phyloP scores from a whole-genome alignment of 768 basidiomycete species.

The Boletus rubropictus region DNA sequence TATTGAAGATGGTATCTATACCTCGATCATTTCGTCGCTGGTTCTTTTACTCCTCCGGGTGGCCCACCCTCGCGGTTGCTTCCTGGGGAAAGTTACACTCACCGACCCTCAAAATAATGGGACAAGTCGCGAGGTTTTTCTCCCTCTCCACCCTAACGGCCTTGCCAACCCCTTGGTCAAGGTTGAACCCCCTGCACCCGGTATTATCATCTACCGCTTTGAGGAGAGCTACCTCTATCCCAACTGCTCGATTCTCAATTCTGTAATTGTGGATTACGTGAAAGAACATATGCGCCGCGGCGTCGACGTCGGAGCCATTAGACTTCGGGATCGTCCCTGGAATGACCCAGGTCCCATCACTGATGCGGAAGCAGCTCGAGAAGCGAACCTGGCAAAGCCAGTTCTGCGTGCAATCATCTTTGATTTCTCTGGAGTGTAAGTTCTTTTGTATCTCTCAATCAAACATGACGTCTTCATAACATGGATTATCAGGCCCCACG shows the following conservation, averaged over 20 bases:
- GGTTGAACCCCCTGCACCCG: constrained; percentile 74
- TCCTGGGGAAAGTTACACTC: constrained; percentile 81
- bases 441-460: not conserved
- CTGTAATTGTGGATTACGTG: constrained; percentile 73
- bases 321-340: constrained; percentile 78
- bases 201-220: constrained; percentile 85
- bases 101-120: constrained; percentile 33
- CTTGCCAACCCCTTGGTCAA: constrained; percentile 65
- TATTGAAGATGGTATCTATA: constrained; percentile 91
- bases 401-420: constrained; percentile 80
- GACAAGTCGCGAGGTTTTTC: constrained; percentile 66
- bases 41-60: constrained; percentile 79
- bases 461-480: not conserved
- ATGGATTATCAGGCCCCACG: constrained; percentile 53
- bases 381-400: constrained; percentile 52
- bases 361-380: constrained; percentile 42
- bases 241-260: constrained; percentile 65
- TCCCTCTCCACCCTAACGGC: constrained; percentile 61
- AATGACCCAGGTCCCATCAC: constrained; percentile 80
- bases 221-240: constrained; percentile 90
- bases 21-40: constrained; percentile 73
- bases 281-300: constrained; percentile 73
- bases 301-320: constrained; percentile 60
- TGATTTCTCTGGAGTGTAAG: constrained; percentile 80
- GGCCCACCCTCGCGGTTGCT: constrained; percentile 82